phyloP scores from a whole-genome alignment of 805 yeast genomes.

The Yamadazyma paraphyllophila region DNA sequence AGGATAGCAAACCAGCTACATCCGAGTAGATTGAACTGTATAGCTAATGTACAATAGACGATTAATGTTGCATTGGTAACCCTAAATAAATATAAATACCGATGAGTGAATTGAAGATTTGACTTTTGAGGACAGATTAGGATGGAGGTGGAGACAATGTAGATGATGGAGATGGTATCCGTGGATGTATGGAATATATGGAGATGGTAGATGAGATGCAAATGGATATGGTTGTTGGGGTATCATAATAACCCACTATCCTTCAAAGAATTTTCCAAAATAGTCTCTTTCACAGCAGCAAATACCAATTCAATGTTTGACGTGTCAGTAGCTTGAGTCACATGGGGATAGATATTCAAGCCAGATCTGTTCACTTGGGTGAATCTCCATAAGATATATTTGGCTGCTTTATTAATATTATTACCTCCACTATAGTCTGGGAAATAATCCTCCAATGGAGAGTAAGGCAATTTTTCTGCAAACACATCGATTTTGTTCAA shows the following conservation, averaged over 20 bases:
- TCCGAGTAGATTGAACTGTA: constrained; percentile 6
- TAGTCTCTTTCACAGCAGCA: constrained; percentile 80
- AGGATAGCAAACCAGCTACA: background rate
- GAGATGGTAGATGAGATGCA: no score
- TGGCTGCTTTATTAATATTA: constrained; percentile 86
- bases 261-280: constrained; percentile 69
- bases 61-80: constrained; percentile 1
- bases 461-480: constrained; percentile 76
- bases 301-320: constrained; percentile 82
- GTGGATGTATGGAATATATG: no score
- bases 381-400: constrained; percentile 87
- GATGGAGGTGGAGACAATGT: no score
- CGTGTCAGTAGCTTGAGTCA: constrained; percentile 93
- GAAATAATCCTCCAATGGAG: constrained; percentile 80
- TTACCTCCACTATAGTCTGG: constrained; percentile 92
- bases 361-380: constrained; percentile 81
- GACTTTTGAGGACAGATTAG: background rate
- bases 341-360: constrained; percentile 80
- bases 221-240: no score
- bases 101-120: constrained; percentile 4
- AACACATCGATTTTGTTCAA: constrained; percentile 88
- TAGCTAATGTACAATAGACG: constrained; percentile 12
- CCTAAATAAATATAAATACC: constrained; percentile 4
- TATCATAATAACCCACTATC: constrained; percentile 66
- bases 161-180: no score